A percentile compares a stretch with the other conserved stretches of the same genome.
Conservation (phyloP, 2,329 filamentous ascomycete species). For the Metarhizium humberi region DNA sequence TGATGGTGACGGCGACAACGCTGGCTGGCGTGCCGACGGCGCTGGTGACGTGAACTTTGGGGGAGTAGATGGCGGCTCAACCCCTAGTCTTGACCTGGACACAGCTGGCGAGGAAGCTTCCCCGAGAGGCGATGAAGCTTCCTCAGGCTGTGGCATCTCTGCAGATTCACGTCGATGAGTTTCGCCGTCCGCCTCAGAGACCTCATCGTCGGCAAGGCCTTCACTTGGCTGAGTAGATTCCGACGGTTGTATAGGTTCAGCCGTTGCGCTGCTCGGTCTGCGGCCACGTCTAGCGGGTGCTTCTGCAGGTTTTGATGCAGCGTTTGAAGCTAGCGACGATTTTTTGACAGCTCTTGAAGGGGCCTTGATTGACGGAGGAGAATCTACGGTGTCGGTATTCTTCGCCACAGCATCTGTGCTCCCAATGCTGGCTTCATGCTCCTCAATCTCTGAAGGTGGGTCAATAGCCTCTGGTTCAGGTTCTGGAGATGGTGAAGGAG, state of each 20-base stretch:
- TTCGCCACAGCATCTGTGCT: constrained; percentile 34
- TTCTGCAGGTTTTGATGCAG: constrained; percentile 6
- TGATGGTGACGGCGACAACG: constrained; percentile 53
- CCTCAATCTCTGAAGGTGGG: constrained; percentile 10
- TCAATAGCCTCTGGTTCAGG: constrained; percentile 8
- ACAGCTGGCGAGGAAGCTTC: neutral
- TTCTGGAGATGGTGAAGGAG: constrained; percentile 16
- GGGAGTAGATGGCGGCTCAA: constrained; percentile 33
- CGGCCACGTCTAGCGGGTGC: constrained; percentile 18
- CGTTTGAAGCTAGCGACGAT: constrained; percentile 15
- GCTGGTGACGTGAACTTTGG: constrained; percentile 31
- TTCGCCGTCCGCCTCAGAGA: constrained; percentile 4
- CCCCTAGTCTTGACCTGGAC: constrained; percentile 6
- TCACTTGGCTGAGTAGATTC: neutral
- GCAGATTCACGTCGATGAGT: neutral
- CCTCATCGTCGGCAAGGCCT: constrained; percentile 8
- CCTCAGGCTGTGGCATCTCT: neutral
- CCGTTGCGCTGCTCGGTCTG: constrained; percentile 17
- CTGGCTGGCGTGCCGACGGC: constrained; percentile 42
- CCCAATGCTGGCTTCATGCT: constrained; percentile 27
- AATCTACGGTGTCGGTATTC: constrained; percentile 16
- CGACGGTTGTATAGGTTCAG: neutral
- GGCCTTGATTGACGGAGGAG: constrained; percentile 14
- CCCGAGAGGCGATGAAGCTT: neutral
- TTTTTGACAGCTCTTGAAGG: constrained; percentile 14